phyloP scores from a whole-genome alignment of 805 yeast genomes.

The Lachancea nothofagi region DNA sequence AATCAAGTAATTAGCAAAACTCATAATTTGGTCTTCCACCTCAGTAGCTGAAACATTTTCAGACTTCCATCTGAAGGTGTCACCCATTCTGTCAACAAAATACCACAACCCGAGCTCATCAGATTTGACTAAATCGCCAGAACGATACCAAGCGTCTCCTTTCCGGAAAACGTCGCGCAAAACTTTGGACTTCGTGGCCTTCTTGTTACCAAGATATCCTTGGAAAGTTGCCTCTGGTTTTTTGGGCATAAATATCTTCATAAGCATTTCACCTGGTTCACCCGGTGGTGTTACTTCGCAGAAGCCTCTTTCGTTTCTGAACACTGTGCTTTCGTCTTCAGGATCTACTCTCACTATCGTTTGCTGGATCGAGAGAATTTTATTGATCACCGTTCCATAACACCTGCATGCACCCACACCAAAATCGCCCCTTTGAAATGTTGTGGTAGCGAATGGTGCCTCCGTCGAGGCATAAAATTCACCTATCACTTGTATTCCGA shows the following conservation, averaged over 20 bases:
- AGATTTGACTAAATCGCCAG: slow-evolving; percentile 73
- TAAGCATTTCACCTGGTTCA: slow-evolving; percentile 85
- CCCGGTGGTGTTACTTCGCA: slow-evolving; percentile 48
- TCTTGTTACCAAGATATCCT: slow-evolving; percentile 78
- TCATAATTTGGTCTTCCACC: slow-evolving; percentile 68
- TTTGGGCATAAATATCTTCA: slow-evolving; percentile 60
- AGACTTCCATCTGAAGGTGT: slow-evolving; percentile 93
- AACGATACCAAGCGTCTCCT: slow-evolving; percentile 89
- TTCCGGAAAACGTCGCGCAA: slow-evolving; percentile 65
- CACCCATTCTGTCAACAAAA: slow-evolving; percentile 90
- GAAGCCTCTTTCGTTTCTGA: slow-evolving; percentile 64
- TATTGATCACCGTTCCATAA: slow-evolving; percentile 58
- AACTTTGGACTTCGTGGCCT: slow-evolving; percentile 74
- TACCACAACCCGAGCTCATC: slow-evolving; percentile 67
- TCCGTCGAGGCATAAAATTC: slow-evolving; percentile 95
- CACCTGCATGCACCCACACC: slow-evolving; percentile 88
- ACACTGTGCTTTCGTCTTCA: slow-evolving; percentile 66
- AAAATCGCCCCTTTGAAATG: slow-evolving; percentile 66
- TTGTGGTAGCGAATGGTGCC: slow-evolving; percentile 82
- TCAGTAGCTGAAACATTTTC: slow-evolving; percentile 93
- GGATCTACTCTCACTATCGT: slow-evolving; percentile 70
- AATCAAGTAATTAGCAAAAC: slow-evolving; percentile 34
- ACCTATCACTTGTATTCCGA: slow-evolving; percentile 69
- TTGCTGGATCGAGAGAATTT: slow-evolving; percentile 48
- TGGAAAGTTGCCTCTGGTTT: slow-evolving; percentile 75